Evolutionary conservation across 306 rosid genomes (phyloP), one percentile per base, ranked within the genome.

Genomic region (Casuarina equisetifolia): DNA sequence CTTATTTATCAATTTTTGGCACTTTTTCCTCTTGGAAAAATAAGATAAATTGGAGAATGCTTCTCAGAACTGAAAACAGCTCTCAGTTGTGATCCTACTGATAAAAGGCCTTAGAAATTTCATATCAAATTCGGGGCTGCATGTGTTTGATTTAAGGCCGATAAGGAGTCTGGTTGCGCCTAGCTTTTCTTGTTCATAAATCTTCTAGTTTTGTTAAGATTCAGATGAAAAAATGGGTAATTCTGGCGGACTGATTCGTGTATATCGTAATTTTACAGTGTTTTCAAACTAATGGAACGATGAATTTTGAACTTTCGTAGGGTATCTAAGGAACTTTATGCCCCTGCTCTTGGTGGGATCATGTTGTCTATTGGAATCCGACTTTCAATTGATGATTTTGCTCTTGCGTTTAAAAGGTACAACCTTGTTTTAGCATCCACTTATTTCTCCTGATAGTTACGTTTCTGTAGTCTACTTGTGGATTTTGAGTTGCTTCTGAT

Each of bases 271-370:
- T 42, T 20, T 48, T 7, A 46, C 11, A 46, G 50, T 46, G 50
- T 10, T 59, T 63, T 75, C 53, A 54, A 45, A 74, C 84, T 79
- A 76, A 80, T 68, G 69, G 76, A 79, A 3, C 76, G 76, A 59
- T 49, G 54, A 32, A 74, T 38, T 77, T 61, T 79, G 69, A 72
- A 81, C 79, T 83, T 82, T 74, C 86, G 35, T 87, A 95, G 99
- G 99, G 99, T 95, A 63, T 88, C 97, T 42, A 95, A 95, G 85
- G 97, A 92, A 46, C 82, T 95, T 46, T 95, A 95, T 82, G 94
- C 99, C 48, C 99, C 97, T 76, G 97, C 99, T 61, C 97, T 95
- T 87, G 99, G 99, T 82, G 99, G 99, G 87, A 95, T 95, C 78
- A 95, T 95, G 99, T 81, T 95, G 69, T 95, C 99, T 44, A 92